Percentiles rank a stretch among this genome's conserved stretches.
These are phyloP conservation scores for Guadua angustifolia DNA, from an alignment of 176 grass and related monocot genomes.

Conservation along the genomic window DNA sequence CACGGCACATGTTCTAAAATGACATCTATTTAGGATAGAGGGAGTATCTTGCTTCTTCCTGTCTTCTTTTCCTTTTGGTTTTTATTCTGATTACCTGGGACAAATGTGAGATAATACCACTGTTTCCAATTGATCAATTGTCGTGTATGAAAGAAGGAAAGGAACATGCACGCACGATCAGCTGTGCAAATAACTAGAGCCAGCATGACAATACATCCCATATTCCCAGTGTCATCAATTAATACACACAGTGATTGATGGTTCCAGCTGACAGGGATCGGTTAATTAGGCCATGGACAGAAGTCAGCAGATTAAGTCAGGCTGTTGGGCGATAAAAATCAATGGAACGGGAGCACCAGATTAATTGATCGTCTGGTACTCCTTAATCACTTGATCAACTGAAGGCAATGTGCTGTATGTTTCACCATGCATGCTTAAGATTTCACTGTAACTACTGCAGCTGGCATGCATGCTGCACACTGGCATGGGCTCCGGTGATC, in stretches of 20 bases:
- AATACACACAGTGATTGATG: background rate
- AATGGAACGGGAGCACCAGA: background rate
- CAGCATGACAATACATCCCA: background rate
- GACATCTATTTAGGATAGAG: background rate
- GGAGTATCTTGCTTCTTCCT: background rate
- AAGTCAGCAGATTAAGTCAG: background rate
- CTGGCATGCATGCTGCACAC: background rate
- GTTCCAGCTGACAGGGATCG: background rate
- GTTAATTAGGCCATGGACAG: background rate
- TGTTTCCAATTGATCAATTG: background rate
- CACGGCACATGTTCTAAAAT: background rate
- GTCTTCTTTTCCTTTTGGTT: background rate
- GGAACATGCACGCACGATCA: background rate
- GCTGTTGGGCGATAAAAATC: constrained; percentile 1
- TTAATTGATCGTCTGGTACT: background rate
- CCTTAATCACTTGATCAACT: background rate
- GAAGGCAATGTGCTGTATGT: background rate
- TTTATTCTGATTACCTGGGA: background rate
- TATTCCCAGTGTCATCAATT: background rate
- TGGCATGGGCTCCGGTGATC: background rate
- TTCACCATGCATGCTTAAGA: background rate
- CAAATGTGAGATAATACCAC: background rate
- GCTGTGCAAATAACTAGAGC: background rate
- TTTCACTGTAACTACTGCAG: background rate
- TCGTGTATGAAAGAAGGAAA: background rate